Base-by-base conservation (phyloP, 2,329 filamentous ascomycete genomes). In the Apiospora pterosperma region DNA sequence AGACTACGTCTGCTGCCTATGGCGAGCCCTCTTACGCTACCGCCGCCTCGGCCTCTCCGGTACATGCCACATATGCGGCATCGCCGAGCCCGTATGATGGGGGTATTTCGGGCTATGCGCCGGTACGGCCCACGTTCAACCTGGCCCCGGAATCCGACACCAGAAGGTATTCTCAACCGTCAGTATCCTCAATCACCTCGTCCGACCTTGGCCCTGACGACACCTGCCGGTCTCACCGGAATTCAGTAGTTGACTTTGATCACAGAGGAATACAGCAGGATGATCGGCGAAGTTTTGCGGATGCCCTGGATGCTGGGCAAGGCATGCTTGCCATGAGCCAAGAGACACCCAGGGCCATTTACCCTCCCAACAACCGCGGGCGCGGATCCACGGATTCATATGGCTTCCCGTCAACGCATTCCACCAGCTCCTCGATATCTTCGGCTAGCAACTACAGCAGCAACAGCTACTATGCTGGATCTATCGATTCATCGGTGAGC, bases 241-340 rank as follows among this genome's bases (percentile, higher is more conserved):
- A 81, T 77, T 86, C 86, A 74, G 79, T 88, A 78, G 83, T 89
- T 89, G 87, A 90, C 86, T 83, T 85, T 78, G 79, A 81, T 73
- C 84, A 85, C 79, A 85, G 88, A 76, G 82, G 80, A 69, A 79
- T 86, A 62, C 82, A 76, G 23, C 75, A 77, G 79, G 76, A 86
- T 79, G 81, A 87, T 80, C 75, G 89, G 82, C 77, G 90, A 71
- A 90, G 89, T 71, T 96, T 94, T 76, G 92, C 90, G 69, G 95
- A 97, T 75, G 92, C 93, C 34, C 88, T 98, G 64, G 95, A 97
- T 76, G 94, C 94, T 28, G 94, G 93, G 76, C 91, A 96, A 67
- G 93, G 93, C 71, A 97, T 98, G 92, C 86, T 97, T 31, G 93
- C 93, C 41, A 92, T 98, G 86, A 97, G 92, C 85, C 93, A 97